phyloP scores from a whole-genome alignment of 805 yeast genomes.

The Monosporozyma solicola region DNA sequence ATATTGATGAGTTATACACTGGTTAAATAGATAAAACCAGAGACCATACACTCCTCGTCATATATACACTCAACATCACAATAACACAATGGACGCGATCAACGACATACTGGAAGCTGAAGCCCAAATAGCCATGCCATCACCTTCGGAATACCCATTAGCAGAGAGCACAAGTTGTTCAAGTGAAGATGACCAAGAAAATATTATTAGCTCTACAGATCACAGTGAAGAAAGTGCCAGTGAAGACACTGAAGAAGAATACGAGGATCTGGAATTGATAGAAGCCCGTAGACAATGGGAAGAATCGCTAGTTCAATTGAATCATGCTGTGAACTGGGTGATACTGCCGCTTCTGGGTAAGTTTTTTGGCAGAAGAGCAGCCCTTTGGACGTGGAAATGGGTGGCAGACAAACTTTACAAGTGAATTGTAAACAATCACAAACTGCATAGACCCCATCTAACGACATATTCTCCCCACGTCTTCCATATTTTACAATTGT shows the following conservation, averaged over 20 bases:
- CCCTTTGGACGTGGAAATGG: slow-evolving; percentile 31
- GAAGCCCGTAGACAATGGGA: slow-evolving; percentile 69
- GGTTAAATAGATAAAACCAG: too few species aligned
- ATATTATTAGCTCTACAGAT: neutral
- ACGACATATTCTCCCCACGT: neutral
- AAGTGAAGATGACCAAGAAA: neutral
- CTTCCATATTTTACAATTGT: neutral
- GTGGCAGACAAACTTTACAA: slow-evolving; percentile 13
- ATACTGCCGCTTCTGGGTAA: slow-evolving; percentile 61
- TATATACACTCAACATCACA: neutral
- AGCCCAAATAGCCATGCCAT: neutral
- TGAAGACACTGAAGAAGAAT: slow-evolving; percentile 7
- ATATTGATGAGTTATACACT: too few species aligned
- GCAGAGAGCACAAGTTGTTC: slow-evolving; percentile 1
- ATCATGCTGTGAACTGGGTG: slow-evolving; percentile 48
- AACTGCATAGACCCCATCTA: neutral
- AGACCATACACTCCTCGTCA: neutral
- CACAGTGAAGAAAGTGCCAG: neutral
- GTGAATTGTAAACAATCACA: neutral
- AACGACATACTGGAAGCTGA: neutral
- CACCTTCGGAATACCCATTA: neutral
- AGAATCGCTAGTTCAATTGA: slow-evolving; percentile 52
- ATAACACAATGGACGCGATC: neutral
- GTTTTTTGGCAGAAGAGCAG: slow-evolving; percentile 53
- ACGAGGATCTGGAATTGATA: slow-evolving; percentile 15